Base-by-base conservation (phyloP, 1,284 basidiomycete species). In the Lentinula novae-zelandiae region DNA sequence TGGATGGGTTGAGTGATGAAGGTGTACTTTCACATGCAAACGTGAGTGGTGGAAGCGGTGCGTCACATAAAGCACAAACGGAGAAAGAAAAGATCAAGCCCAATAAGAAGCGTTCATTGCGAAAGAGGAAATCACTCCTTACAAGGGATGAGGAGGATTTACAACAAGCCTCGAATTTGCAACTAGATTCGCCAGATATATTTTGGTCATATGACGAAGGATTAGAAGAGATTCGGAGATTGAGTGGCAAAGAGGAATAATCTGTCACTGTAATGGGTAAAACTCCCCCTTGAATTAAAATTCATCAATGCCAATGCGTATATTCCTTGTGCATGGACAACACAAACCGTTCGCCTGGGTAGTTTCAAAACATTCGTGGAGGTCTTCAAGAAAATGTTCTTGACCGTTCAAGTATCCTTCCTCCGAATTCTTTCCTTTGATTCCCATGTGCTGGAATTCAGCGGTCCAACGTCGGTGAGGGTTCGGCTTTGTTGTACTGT, bases 1-100 rank as follows among this genome's bases (percentile, higher is more conserved):
- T 88, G 71, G 76, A 74, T 65, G 77, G 76, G 57, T 66, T 81
- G 40, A 73, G 71, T 48, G 58, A 39, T 51, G 69, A 67, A 54
- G 67, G 62, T 17, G 48, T 55, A 33, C 46, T 53, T n/a, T 2
- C 33, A 7, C 63, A 33, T 20, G 60, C 61, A 39, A 38, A 53
- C 33, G 9, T 13, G 39, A 42, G 9, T 3, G 38, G 33, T 8
- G 22, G 20, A n/a, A 49, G 12, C 58, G 61, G 4, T 20, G 9
- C 20, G 20, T 17, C 9, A 12, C 17, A 22, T 46, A 20, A 46
- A 20, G 44, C 62, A n/a, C 33, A 20, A 20, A 42, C 17, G 6
- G 36, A 51, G 42, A 50, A 69, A 66, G 51, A 67, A 62, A 27
- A 46, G 53, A 38, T 44, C 52, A 8, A 64, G 22, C n/a, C 62